phyloP scores from a whole-genome alignment of 2,329 filamentous ascomycete genomes.

The Alternaria atra region DNA sequence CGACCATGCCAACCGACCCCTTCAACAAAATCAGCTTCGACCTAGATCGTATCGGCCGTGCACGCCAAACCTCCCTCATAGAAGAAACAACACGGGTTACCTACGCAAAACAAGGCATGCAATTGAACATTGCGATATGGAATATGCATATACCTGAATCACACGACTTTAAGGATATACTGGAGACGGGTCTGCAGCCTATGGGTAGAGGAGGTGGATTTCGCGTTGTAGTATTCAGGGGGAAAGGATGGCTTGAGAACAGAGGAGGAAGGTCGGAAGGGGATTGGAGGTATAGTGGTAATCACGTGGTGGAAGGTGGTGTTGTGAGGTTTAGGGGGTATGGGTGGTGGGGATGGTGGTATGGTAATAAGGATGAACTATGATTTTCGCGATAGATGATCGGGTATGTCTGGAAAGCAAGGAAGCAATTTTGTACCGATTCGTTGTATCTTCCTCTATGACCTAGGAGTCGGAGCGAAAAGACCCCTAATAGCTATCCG shows the following conservation, averaged over 20 bases:
- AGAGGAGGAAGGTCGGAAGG: not conserved
- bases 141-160: conserved; percentile 19
- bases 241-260: conserved; percentile 3
- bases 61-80: conserved; percentile 1
- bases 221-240: conserved; percentile 7
- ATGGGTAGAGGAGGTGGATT: conserved; percentile 11
- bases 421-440: no score
- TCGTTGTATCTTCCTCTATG: no score
- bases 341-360: no score
- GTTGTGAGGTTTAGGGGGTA: not conserved
- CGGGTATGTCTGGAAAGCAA: not conserved
- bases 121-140: conserved; percentile 15
- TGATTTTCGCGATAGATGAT: no score
- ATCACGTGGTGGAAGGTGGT: not conserved
- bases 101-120: not conserved
- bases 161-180: conserved; percentile 12
- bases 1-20: not conserved
- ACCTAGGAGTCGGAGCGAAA: no score
- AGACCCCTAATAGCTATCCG: not conserved
- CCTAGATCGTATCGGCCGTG: conserved; percentile 12
- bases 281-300: not conserved
- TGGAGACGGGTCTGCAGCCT: conserved; percentile 7
- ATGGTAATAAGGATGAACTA: no score
- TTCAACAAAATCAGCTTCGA: conserved; percentile 16
- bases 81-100: conserved; percentile 5